Percentiles rank a stretch among this genome's conserved stretches.
phyloP scores from a whole-genome alignment of 305 asterid genomes.

The Fraxinus platypoda region DNA sequence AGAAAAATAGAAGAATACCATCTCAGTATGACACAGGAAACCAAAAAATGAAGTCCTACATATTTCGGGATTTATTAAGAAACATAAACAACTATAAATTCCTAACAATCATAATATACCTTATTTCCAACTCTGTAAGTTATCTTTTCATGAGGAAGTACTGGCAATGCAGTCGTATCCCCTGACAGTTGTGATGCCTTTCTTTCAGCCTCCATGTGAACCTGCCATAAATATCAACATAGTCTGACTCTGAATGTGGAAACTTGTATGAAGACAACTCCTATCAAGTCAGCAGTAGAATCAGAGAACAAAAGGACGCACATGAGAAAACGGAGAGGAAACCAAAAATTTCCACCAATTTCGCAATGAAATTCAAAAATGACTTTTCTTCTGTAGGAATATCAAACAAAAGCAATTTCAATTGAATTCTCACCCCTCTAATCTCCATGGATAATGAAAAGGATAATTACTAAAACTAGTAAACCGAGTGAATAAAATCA shows the following conservation, averaged over 20 bases:
- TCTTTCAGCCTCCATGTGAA: constrained; percentile 93
- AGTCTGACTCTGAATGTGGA: background rate
- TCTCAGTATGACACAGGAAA: background rate
- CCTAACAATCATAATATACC: constrained; percentile 41
- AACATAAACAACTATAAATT: constrained; percentile 19
- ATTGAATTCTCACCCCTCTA: constrained; percentile 1
- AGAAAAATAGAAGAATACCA: background rate
- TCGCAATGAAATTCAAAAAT: background rate
- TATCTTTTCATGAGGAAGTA: constrained; percentile 60
- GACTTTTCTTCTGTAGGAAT: background rate
- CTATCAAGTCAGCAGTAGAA: constrained; percentile 13
- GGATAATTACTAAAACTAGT: constrained; percentile 14
- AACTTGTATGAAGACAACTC: background rate
- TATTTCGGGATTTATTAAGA: background rate
- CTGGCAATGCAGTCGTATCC: constrained; percentile 41
- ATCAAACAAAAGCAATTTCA: background rate
- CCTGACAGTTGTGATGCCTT: constrained; percentile 60
- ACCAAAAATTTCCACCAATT: background rate
- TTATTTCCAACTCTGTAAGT: constrained; percentile 88
- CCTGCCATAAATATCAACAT: constrained; percentile 49
- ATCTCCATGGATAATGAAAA: constrained; percentile 14
- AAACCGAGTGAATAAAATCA: constrained; percentile 12
- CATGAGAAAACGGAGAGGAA: background rate
- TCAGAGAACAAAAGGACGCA: background rate
- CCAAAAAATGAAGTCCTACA: background rate